Percentiles rank a stretch among this genome's conserved stretches.
phyloP scores from a whole-genome alignment of 1,139 yeast genomes.

The Magnusiomyces paraingens region DNA sequence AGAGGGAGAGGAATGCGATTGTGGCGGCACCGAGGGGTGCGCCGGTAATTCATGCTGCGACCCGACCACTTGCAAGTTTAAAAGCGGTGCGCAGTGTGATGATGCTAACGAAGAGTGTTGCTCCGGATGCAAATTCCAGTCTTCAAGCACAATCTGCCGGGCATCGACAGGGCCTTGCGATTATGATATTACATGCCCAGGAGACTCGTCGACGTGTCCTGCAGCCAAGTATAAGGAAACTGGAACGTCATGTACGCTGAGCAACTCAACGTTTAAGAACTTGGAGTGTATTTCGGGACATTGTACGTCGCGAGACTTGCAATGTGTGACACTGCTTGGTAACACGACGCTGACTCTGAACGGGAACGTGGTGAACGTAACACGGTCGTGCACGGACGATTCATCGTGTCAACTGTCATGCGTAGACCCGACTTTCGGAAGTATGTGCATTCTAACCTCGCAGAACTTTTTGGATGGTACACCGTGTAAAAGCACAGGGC shows the following conservation, averaged over 20 bases:
- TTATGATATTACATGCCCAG: conserved; percentile 34
- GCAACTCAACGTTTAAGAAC: conserved; percentile 17
- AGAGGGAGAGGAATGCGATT: conserved; percentile 39
- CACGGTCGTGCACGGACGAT: conserved; percentile 30
- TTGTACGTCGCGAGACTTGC: conserved; percentile 36
- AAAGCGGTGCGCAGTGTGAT: conserved; percentile 34
- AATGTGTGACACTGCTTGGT: conserved; percentile 31
- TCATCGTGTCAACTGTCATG: conserved; percentile 32
- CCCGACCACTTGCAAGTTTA: conserved; percentile 34
- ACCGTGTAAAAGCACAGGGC: conserved; percentile 32
- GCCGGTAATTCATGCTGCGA: conserved; percentile 31
- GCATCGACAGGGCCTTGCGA: conserved; percentile 35
- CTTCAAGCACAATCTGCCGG: conserved; percentile 30
- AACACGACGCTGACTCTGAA: conserved; percentile 25
- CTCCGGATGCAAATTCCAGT: conserved; percentile 30
- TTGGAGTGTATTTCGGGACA: conserved; percentile 35
- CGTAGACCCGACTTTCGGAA: conserved; percentile 26
- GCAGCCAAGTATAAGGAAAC: conserved; percentile 25
- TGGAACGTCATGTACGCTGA: conserved; percentile 29
- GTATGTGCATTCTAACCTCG: conserved; percentile 27
- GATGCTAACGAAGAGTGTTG: conserved; percentile 35
- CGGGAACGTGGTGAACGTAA: conserved; percentile 26
- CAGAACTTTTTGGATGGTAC: conserved; percentile 37
- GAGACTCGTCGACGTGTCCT: conserved; percentile 34
- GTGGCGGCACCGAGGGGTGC: conserved; percentile 34